Conservation (phyloP, 1,139 yeast genomes). For the Kurtzmaniella quercitrusa region DNA sequence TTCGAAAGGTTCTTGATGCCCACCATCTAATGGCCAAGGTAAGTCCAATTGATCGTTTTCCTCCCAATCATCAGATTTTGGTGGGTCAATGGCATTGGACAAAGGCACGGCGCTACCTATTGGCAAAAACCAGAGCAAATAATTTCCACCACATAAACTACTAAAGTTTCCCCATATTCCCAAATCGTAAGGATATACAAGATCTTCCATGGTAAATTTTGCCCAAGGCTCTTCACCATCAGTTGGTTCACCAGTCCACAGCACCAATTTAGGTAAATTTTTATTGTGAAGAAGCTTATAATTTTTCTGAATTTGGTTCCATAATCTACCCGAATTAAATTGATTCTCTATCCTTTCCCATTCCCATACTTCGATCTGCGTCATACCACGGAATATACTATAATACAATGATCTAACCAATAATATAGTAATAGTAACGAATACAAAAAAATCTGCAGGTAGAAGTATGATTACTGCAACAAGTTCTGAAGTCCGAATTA, state of each 20-base stretch:
- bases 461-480: slow-evolving; percentile 51
- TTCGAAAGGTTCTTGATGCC: slow-evolving; percentile 37
- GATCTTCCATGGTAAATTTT: slow-evolving; percentile 47
- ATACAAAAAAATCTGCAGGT: slow-evolving; percentile 57
- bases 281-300: slow-evolving; percentile 39
- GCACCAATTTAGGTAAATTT: slow-evolving; percentile 40
- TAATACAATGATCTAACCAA: slow-evolving; percentile 59
- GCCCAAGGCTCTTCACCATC: slow-evolving; percentile 10
- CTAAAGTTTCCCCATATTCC: slow-evolving; percentile 54
- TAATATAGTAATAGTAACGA: slow-evolving; percentile 54
- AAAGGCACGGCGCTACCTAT: slow-evolving; percentile 37
- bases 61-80: slow-evolving; percentile 46
- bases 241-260: slow-evolving; percentile 34
- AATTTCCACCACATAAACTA: slow-evolving; percentile 48
- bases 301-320: slow-evolving; percentile 48
- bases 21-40: slow-evolving; percentile 92
- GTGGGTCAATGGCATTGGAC: slow-evolving; percentile 22
- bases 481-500: slow-evolving; percentile 52
- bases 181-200: slow-evolving; percentile 79
- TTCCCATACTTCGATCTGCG: slow-evolving; percentile 95
- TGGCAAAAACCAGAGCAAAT: slow-evolving; percentile 62
- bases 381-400: slow-evolving; percentile 62
- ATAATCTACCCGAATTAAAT: slow-evolving; percentile 48
- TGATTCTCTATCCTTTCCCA: slow-evolving; percentile 73
- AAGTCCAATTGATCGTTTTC: slow-evolving; percentile 59